phyloP scores from a whole-genome alignment of 768 basidiomycete genomes.

The Naematelia encephala region DNA sequence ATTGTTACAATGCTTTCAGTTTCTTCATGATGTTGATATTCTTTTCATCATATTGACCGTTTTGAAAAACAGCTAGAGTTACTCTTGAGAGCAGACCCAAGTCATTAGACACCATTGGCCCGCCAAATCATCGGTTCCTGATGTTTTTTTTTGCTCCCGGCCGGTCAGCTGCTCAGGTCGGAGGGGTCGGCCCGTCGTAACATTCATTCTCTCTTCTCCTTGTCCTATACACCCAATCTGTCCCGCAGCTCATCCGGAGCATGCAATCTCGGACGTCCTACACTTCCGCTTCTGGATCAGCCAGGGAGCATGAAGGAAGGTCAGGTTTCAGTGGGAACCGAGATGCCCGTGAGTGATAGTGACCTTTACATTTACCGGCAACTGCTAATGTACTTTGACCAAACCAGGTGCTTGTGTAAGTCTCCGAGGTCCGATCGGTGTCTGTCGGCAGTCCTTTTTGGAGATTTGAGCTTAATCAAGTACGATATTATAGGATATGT shows the following conservation, averaged over 20 bases:
- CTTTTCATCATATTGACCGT: no score
- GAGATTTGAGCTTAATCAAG: background rate
- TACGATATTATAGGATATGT: background rate
- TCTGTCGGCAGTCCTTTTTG: no score
- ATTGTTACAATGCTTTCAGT: no score
- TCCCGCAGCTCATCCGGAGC: background rate
- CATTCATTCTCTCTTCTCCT: background rate
- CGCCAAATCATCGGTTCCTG: no score
- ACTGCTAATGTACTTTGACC: no score
- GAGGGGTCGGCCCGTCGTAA: background rate
- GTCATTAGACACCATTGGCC: no score
- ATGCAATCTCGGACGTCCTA: background rate
- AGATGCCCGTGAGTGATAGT: background rate
- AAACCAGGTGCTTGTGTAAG: background rate
- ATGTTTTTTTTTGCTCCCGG: background rate
- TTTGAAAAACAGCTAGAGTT: no score
- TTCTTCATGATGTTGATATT: no score
- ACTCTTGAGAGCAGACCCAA: no score
- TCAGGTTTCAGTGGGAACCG: background rate
- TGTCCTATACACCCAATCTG: background rate
- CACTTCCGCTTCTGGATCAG: background rate
- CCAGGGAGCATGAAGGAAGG: background rate
- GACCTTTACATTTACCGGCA: background rate
- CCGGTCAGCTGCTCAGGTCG: background rate
- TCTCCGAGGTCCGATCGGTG: background rate